Evolutionary conservation across 805 yeast genomes (phyloP), one percentile per base, ranked within the genome.

Genomic region (Yarrowia sp.): DNA sequence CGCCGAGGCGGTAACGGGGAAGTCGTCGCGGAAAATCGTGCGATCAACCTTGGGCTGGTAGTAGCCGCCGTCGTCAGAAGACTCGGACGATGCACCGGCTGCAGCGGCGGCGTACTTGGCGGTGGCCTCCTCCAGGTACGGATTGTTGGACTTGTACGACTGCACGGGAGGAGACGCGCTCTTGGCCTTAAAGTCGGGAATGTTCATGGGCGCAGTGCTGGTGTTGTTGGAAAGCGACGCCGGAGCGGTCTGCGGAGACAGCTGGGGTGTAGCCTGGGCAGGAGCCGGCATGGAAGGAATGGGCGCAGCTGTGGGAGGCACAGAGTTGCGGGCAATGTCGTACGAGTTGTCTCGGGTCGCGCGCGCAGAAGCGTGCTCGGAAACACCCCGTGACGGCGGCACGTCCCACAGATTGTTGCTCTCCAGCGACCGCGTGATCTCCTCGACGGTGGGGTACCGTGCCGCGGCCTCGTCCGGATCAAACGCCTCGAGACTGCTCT

Each of bases 361-460:
- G 3, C 39, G 64, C 6, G 51, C 22, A 31, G 22, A 61, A 13
- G 24, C 63, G 14, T 31, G 62, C 33, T 18, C 36, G 12, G 38
- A 29, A 16, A 47, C 55, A 0, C 47, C 66, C 59, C 36, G 64
- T 44, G 58, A 33, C 3, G 58, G 56, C 9, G 56, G 55, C 44
- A 25, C 18, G 16, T 55, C 61, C 61, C 61, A 55, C 27, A 55
- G 36, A 38, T 29, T 55, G 24, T 56, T 38, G 33, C 41, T 63
- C 42, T 67, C 68, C 44, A 68, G 55, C 10, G 63, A 64, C 39
- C 53, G 49, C 8, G 70, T 47, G 31, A 73, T 67, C 51, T 73
- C 75, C 55, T 73, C 76, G n/a, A 73, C 68, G 1, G 74, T 65
- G 10, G 76, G 76, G 63, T 63, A 73, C 35, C 71, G 63, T 10